Evolutionary conservation across 2,329 filamentous ascomycete species (phyloP).

Genomic region (Microthyrium microscopicum): DNA sequence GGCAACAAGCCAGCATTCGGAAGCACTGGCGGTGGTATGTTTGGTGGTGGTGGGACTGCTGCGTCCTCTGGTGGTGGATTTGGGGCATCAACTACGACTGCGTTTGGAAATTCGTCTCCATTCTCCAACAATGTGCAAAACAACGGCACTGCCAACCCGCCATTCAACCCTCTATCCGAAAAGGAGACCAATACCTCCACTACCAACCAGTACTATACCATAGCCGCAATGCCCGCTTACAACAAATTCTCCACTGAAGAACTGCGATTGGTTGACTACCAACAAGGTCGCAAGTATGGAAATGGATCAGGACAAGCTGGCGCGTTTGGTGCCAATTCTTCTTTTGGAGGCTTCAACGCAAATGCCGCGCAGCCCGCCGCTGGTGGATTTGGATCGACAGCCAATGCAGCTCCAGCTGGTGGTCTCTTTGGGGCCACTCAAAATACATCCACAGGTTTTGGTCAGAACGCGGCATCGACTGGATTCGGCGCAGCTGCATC

Average conservation of each 20-base stretch:
- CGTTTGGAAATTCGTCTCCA: conserved; percentile 26
- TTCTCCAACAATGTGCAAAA: conserved; percentile 34
- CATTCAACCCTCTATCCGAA: conserved; percentile 54
- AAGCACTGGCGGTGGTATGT: conserved; percentile 14
- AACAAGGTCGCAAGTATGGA: conserved; percentile 67
- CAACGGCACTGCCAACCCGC: conserved; percentile 46
- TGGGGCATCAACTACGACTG: conserved; percentile 23
- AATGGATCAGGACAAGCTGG: conserved; percentile 67
- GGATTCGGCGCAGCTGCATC: conserved; percentile 21
- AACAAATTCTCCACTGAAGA: conserved; percentile 77
- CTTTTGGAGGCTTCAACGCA: conserved; percentile 33
- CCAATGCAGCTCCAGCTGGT: conserved; percentile 22
- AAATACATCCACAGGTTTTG: background rate
- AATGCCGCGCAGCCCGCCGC: conserved; percentile 21
- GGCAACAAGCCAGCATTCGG: conserved; percentile 34
- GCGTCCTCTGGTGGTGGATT: conserved; percentile 21
- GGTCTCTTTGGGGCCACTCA: conserved; percentile 23
- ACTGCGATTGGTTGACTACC: conserved; percentile 60
- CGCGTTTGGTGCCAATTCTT: conserved; percentile 57
- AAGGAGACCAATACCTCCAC: conserved; percentile 49
- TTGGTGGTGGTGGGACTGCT: conserved; percentile 21
- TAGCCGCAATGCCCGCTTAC: conserved; percentile 64
- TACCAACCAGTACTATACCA: conserved; percentile 56
- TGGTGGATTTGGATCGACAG: conserved; percentile 30
- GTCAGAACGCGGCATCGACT: conserved; percentile 7